Base-by-base conservation (phyloP, 2,329 filamentous ascomycete genomes). In the Dothideomycetes sp. region DNA sequence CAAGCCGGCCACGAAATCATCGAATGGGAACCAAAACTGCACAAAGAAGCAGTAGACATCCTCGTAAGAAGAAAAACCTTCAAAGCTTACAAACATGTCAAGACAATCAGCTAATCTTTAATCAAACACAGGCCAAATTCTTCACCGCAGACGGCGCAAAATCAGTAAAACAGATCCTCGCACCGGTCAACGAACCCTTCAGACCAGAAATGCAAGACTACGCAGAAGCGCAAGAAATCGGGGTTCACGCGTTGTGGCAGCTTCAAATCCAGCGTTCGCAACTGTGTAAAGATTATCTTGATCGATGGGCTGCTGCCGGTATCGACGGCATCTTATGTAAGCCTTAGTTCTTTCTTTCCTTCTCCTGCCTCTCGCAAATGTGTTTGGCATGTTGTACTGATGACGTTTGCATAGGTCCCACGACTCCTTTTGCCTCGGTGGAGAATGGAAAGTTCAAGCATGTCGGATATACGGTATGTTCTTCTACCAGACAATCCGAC, bases 21-120 rank as follows among this genome's bases (percentile, higher is more conserved):
- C 4, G 68, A 77, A 3, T 73, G 76, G 68, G 56, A 72, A 49
- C 59, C 71, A 16, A 63, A 68, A 47, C 64, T 71, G 39, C 78
- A 79, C 47, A 53, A 59, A 13, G 60, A 71, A 38, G 69, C 68
- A 0, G 64, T 73, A 55, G 61, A 65, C 29, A 60, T 76, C 5
- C 62, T 74, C 25, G 65, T 67, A 50, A 47, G 59, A n/a, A n/a
- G n/a, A n/a, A n/a, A n/a, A n/a, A n/a, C n/a, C n/a, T n/a, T n/a
- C n/a, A n/a, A n/a, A n/a, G n/a, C n/a, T n/a, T n/a, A n/a, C n/a
- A n/a, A n/a, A n/a, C n/a, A n/a, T n/a, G n/a, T n/a, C n/a, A n/a
- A n/a, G n/a, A n/a, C n/a, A n/a, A n/a, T n/a, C n/a, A n/a, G n/a
- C n/a, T n/a, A n/a, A n/a, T n/a, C n/a, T n/a, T n/a, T n/a, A n/a